phyloP scores from a whole-genome alignment of 148 eudicot genomes.

The Heliosperma pusillum region DNA sequence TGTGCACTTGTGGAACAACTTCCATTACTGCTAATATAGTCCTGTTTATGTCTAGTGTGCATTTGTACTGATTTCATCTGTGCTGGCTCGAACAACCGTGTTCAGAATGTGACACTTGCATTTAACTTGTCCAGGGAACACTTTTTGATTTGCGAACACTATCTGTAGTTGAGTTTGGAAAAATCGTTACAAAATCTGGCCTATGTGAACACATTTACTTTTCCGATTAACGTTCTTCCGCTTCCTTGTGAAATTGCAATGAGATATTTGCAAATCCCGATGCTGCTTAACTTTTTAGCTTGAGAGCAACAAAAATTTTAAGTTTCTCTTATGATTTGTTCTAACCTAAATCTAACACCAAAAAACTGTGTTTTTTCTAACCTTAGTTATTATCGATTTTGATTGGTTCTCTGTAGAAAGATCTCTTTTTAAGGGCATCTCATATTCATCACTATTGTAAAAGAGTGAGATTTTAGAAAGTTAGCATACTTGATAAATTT shows the following conservation, averaged over 20 bases:
- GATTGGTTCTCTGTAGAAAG: no score
- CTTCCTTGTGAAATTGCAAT: neutral
- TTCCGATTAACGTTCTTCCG: neutral
- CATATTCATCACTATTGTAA: no score
- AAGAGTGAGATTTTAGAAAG: neutral
- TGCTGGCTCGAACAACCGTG: neutral
- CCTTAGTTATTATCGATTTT: no score
- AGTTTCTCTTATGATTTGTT: no score
- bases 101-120: neutral
- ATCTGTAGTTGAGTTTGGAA: conserved; percentile 1
- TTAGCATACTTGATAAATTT: neutral
- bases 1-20: neutral
- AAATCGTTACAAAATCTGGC: neutral
- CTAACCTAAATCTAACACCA: no score
- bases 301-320: no score
- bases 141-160: neutral
- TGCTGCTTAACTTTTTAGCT: neutral
- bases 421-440: no score
- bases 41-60: neutral
- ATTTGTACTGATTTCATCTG: neutral
- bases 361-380: no score
- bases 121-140: neutral
- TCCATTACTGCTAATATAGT: neutral
- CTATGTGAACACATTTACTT: neutral
- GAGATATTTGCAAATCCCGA: neutral